phyloP scores from a whole-genome alignment of 306 rosid genomes.

The Prunus mongolica region DNA sequence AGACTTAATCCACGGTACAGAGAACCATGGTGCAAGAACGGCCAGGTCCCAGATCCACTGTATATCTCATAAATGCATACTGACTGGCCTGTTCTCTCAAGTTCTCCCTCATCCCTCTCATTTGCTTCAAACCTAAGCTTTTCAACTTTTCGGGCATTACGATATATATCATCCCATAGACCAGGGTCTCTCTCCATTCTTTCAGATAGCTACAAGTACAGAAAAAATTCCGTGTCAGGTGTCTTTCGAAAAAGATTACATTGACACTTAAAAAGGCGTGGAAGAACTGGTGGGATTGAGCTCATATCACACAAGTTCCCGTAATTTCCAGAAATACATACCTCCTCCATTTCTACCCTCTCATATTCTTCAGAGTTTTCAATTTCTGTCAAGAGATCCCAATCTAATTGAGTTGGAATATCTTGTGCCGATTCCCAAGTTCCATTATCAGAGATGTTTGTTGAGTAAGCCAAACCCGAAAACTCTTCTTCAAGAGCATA shows the following conservation, averaged over 20 bases:
- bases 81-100: slow-evolving; percentile 90
- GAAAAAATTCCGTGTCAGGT: slow-evolving; percentile 21
- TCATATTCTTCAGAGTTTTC: slow-evolving; percentile 80
- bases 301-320: slow-evolving; percentile 20
- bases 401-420: slow-evolving; percentile 56
- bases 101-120: slow-evolving; percentile 99
- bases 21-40: slow-evolving; percentile 93
- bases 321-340: slow-evolving; percentile 31
- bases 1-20: slow-evolving; percentile 95
- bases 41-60: slow-evolving; percentile 79
- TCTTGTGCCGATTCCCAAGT: slow-evolving; percentile 41
- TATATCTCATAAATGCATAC: slow-evolving; percentile 92
- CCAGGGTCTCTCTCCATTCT: slow-evolving; percentile 68
- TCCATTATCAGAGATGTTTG: slow-evolving; percentile 42
- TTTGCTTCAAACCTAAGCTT: slow-evolving; percentile 80
- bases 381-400: slow-evolving; percentile 68
- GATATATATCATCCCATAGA: slow-evolving; percentile 83
- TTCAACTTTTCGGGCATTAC: slow-evolving; percentile 84
- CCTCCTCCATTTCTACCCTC: slow-evolving; percentile 86
- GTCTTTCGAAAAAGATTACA: slow-evolving; percentile 17
- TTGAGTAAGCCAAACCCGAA: slow-evolving; percentile 34
- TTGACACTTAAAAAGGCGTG: slow-evolving; percentile 15
- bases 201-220: slow-evolving; percentile 58
- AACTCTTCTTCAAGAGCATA: slow-evolving; percentile 64
- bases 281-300: background rate